phyloP scores from a whole-genome alignment of 2,329 filamentous ascomycete genomes.

The Fusarium chlamydosporum region DNA sequence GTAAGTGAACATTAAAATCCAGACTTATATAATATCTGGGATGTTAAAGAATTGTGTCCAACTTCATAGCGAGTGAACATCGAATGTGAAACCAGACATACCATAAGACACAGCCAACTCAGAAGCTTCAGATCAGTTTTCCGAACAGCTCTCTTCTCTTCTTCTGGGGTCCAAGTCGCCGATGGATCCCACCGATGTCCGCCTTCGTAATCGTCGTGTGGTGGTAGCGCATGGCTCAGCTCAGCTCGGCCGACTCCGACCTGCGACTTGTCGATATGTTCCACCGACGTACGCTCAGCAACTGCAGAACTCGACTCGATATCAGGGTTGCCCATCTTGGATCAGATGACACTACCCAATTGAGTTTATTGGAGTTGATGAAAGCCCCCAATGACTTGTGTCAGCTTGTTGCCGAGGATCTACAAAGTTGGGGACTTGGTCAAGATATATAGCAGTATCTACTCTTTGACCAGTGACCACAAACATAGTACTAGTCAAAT shows the following conservation, averaged over 20 bases:
- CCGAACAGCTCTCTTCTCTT: constrained; percentile 69
- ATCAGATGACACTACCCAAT: neutral
- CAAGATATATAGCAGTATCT: constrained; percentile 45
- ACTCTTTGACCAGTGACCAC: constrained; percentile 25
- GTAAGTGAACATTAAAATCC: constrained; percentile 1
- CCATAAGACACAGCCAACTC: constrained; percentile 61
- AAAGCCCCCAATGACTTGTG: neutral
- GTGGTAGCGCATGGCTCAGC: constrained; percentile 52
- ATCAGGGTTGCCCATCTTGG: constrained; percentile 48
- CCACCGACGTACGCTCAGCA: constrained; percentile 46
- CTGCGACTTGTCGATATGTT: constrained; percentile 43
- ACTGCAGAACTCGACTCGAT: constrained; percentile 50
- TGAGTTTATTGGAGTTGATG: neutral
- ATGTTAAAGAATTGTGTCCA: no score
- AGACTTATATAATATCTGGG: no score
- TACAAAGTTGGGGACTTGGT: constrained; percentile 26
- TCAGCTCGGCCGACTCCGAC: constrained; percentile 58
- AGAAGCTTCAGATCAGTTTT: constrained; percentile 64
- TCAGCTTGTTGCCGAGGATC: constrained; percentile 18
- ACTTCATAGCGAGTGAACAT: no score
- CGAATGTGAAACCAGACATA: constrained; percentile 23
- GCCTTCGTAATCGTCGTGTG: constrained; percentile 57
- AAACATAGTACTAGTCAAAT: neutral
- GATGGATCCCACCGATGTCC: constrained; percentile 59
- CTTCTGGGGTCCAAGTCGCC: constrained; percentile 66